Evolutionary conservation across 257 asterid species (phyloP), one percentile per base, ranked within the genome.

Genomic region (Verbascum thapsus): DNA sequence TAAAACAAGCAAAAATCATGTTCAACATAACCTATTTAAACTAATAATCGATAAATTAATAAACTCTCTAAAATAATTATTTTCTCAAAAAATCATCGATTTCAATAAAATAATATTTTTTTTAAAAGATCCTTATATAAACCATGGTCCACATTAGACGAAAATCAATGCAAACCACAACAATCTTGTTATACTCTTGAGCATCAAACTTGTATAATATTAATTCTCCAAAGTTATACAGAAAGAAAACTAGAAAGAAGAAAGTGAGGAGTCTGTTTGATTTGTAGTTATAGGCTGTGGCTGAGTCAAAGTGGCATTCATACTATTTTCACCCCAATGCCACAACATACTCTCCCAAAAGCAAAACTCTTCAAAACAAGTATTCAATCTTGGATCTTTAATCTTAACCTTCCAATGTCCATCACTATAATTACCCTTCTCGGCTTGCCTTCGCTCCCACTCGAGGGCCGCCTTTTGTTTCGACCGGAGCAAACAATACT

Each of bases 341-440:
- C 94, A 80, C 56, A 90, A 57, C 95, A 90, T 87, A 65, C 98
- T 90, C 64, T 90, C 96, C 98, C 96, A 87, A 72, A 76, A 87
- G 76, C 98, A 90, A 54, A 90, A 85, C 0, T 85, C 81, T 68
- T 90, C 98, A 7, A 79, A 87, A 70, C 98, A 87, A 39, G 66
- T 80, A 22, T 61, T 77, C 50, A 88, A 63, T 6, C 98, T 70
- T 4, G 77, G 71, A 39, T 91, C 96, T 53, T 73, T 49, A 38
- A 88, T 83, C 78, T 70, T 73, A 5, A 80, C 72, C 53, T 75
- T 83, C 98, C 98, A 91, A 59, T 91, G 96, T 13, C 95, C 94
- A 56, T 88, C 94, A 23, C 85, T 69, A 16, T 71, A 88, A 49
- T 88, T 88, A n/a, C 76, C 82, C 68, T 86, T 88, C 87, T 88